Evolutionary conservation across 2,329 filamentous ascomycete species (phyloP), one percentile per base, ranked within the genome.

Genomic region (Tolypocladium paradoxum): DNA sequence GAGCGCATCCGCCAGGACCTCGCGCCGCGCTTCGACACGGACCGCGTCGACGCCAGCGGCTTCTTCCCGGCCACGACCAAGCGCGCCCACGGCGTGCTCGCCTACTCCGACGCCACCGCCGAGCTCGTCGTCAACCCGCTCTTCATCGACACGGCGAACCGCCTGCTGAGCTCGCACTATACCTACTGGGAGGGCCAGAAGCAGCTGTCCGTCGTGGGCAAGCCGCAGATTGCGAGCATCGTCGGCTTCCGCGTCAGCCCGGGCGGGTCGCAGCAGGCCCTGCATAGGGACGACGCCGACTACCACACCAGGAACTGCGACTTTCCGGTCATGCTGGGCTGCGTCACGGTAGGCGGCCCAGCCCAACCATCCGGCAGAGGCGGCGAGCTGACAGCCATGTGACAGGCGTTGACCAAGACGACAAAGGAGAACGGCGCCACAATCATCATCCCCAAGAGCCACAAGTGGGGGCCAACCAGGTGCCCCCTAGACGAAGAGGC

Each of bases 391-490:
- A 45, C 43, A 22, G 12, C 8, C 24, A n/a, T 22, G 40, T n/a
- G 14, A 3, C 6, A 62, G 60, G 68, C 71, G 1, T 55, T 69
- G 52, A 70, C 67, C 4, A 71, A 65, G 58, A 72, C 69, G 1
- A 72, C 69, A 1, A 64, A 62, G 20, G 67, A 70, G 38, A 74
- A 74, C 46, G 71, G 71, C 1, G 70, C 70, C 1, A 73, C 71
- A 0, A 59, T 70, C n/a, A 68, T 65, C 2, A 73, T 73, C 38
- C 71, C 70, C 0, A 65, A 66, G 6, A 70, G 65, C 12, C 71
- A 74, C 54, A 60, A 70, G 4, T 74, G 71, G 71, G 68, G 65
- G 0, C 61, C 65, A 6, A 67, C 72, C 0, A 63, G 68, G 0
- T 60, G 59, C 6, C 71, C 71, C 1, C 55, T 64, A 11, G 62